These are phyloP conservation scores for Byssochlamys sp. DNA, from an alignment of 2,329 filamentous ascomycete genomes.

Conservation along the genomic window DNA sequence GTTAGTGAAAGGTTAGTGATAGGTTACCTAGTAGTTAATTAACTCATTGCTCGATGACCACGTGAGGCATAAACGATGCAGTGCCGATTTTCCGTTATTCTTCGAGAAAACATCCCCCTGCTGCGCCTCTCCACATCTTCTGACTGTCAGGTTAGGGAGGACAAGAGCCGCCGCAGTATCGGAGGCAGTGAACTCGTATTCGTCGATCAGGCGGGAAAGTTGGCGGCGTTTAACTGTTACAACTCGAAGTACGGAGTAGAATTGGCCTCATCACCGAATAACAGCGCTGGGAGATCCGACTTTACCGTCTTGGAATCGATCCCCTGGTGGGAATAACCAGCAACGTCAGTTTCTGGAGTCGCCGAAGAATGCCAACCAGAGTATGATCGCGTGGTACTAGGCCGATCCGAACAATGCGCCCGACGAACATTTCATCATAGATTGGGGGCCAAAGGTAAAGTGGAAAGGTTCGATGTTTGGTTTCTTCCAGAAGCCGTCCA, in stretches of 20 bases:
- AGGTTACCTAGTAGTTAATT: too few species aligned
- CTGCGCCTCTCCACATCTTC: too few species aligned
- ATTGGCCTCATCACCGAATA: not conserved
- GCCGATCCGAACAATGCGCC: not conserved
- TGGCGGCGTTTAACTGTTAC: not conserved
- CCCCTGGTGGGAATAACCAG: not conserved
- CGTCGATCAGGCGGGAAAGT: not conserved
- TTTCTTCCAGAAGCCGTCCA: not conserved
- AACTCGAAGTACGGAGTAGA: not conserved
- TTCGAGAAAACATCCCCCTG: too few species aligned
- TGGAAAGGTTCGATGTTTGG: not conserved
- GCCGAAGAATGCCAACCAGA: not conserved
- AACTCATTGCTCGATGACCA: too few species aligned
- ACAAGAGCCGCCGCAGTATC: not conserved
- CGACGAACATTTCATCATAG: not conserved
- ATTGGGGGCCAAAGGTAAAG: not conserved
- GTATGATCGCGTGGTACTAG: not conserved
- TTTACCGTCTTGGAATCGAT: not conserved
- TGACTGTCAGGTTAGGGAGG: too few species aligned
- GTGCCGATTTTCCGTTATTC: too few species aligned
- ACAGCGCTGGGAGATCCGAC: not conserved
- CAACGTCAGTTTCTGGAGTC: not conserved
- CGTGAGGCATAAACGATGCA: too few species aligned
- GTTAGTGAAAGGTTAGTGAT: too few species aligned
- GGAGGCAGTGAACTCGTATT: not conserved